Evolutionary conservation across 352 stramenopile genomes (phyloP), one percentile per base, ranked within the genome.

Genomic region (Phytopythium montanum): DNA sequence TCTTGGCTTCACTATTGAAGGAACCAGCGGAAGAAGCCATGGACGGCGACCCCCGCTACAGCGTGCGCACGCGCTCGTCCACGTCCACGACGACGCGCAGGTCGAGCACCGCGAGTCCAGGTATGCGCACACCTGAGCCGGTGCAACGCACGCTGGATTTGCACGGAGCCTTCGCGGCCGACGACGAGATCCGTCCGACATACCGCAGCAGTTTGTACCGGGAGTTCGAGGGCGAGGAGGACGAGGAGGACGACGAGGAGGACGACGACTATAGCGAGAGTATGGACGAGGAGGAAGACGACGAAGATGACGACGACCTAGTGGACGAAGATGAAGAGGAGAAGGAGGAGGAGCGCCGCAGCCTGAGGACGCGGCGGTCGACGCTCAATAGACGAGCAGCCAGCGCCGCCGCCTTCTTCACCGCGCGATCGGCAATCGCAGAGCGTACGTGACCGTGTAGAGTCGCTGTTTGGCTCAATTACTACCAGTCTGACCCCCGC

Each of bases 91-190:
- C 52, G 14, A 55, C 29, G n/a, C 49, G 55, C 42, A 55, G 49
- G 33, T 38, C 33, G 6, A 41, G 42, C 25, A 19, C 26, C 7
- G 52, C 28, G 21, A 56, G 54, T n/a, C 64, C 68, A 25, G 67
- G 59, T 0, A 69, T 72, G 14, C 66, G 65, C 31, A 88, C 81
- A 25, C 77, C 81, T 13, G 70, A 78, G 34, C 75, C 77, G 0
- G 75, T 91, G 50, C 81, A 87, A 46, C 73, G 79, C 31, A 87
- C 76, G 56, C 68, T 91, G n/a, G 63, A 72, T 45, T 68, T 85
- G 70, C 23, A 72, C 13, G 46, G 82, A 13, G 74, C 79, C 3
- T 65, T 73, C 23, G 75, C 79, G 0, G 73, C 79, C 0, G 73
- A 81, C 13, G 69, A 79, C n/a, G 61, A 73, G 44, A 13, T 21